These are phyloP conservation scores for Aureobasidium namibiae DNA, from an alignment of 2,329 filamentous ascomycete species.

Conservation along the genomic window DNA sequence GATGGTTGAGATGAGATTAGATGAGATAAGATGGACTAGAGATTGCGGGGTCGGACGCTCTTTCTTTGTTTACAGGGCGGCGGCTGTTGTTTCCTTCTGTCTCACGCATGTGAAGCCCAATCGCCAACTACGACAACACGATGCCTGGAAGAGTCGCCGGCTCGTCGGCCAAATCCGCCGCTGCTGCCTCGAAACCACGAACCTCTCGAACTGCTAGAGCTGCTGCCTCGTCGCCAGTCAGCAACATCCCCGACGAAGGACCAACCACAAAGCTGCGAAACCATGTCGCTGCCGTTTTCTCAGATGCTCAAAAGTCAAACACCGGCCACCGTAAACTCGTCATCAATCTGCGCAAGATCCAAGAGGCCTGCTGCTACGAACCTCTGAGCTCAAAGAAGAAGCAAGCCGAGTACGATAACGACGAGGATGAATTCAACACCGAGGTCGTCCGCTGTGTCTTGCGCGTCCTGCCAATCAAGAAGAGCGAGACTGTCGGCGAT, in stretches of 20 bases:
- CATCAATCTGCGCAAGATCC: constrained; percentile 79
- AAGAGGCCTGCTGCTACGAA: constrained; percentile 68
- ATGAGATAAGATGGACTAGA: neutral
- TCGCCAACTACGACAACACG: neutral
- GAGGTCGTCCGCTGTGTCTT: constrained; percentile 79
- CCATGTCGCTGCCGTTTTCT: constrained; percentile 55
- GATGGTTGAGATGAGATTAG: constrained; percentile 5
- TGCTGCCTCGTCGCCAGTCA: constrained; percentile 22
- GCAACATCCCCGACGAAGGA: constrained; percentile 60
- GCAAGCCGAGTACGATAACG: constrained; percentile 56
- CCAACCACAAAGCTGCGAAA: constrained; percentile 62
- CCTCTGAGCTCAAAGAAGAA: constrained; percentile 42
- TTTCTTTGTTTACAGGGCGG: constrained; percentile 10
- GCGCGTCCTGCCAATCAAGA: constrained; percentile 78
- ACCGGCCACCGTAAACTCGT: constrained; percentile 85
- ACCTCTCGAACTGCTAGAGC: constrained; percentile 13
- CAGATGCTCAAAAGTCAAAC: constrained; percentile 71
- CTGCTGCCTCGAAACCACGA: constrained; percentile 15
- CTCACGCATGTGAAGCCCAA: neutral
- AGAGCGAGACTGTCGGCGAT: constrained; percentile 82
- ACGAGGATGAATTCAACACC: constrained; percentile 77
- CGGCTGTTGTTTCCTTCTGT: neutral
- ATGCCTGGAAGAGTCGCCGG: constrained; percentile 27
- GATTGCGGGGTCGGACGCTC: neutral
- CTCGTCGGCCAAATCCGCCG: neutral